Evolutionary conservation across 2,329 filamentous ascomycete genomes (phyloP), one percentile per base, ranked within the genome.

Genomic region (Pseudogymnoascus sp.): DNA sequence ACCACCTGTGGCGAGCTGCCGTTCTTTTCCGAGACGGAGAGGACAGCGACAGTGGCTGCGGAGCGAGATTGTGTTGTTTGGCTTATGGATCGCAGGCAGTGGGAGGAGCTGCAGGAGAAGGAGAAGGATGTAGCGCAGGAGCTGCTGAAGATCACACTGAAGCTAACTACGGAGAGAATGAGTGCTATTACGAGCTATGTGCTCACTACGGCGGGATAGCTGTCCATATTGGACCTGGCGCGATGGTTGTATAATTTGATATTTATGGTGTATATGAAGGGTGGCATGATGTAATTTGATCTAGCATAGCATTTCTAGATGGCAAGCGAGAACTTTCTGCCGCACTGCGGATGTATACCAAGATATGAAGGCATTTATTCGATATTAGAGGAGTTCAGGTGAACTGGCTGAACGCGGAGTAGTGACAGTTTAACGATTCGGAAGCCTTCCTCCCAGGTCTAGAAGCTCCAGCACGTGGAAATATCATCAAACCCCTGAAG

Each of bases 1-100:
- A 94, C 94, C 1, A 96, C 94, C 0, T 97, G 92, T 67, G 94
- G 94, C 34, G 94, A 99, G 75, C 74, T 99, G 59, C 94, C 94
- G 0, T 99, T 99, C 76, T 99, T 99, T 74, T 90, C 87, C 2
- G 89, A 95, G 68, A 97, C 92, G 1, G 79, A 83, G 58, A 82
- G 94, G 15, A 97, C 92, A 3, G 91, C 91, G 1, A 96, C 89
- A 0, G 91, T 95, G 9, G 9, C 15, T 6, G 90, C 90, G 1
- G 92, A 97, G 71, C 81, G 85, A 59, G 86, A 92, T 66, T 89
- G 86, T 63, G 83, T 94, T 0, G 83, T 87, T 5, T 99, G 94
- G 94, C 74, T 87, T 63, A 81, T 99, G 75, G 86, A 87, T 61
- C 75, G 77, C 10, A 81, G 85, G 48, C 79, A 79, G 58, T 99